Conservation (phyloP, 1,284 basidiomycete genomes). For the Moesziomyces globuligerus region DNA sequence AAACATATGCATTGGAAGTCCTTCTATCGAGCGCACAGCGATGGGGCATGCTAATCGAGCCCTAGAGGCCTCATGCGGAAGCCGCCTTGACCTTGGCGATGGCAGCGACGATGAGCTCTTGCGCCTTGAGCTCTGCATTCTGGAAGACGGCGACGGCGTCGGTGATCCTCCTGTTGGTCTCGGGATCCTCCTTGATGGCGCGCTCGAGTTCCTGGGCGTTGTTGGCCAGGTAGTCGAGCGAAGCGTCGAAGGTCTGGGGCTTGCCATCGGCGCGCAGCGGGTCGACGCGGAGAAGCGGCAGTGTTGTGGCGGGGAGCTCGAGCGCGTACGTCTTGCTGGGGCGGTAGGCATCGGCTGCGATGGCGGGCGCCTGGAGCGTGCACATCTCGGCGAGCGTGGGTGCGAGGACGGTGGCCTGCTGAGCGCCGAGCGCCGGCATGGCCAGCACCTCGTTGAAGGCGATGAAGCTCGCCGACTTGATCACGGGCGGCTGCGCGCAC, state of each 20-base stretch:
- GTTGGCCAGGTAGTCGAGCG: conserved; percentile 25
- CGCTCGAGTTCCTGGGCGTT: conserved; percentile 9
- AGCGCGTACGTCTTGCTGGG: conserved; percentile 26
- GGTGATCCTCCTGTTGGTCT: conserved; percentile 32
- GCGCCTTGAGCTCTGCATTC: conserved; percentile 28
- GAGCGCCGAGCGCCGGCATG: conserved; percentile 30
- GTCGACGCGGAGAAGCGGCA: conserved; percentile 23
- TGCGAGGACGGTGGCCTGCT: conserved; percentile 34
- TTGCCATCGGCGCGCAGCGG: conserved; percentile 25
- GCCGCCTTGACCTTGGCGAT: conserved; percentile 23
- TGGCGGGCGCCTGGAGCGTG: not conserved
- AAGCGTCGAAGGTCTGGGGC: conserved; percentile 14
- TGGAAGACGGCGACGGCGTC: conserved; percentile 34
- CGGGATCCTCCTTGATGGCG: conserved; percentile 18
- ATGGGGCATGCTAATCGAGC: too few species aligned
- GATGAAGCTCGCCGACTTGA: conserved; percentile 34
- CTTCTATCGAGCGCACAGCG: too few species aligned
- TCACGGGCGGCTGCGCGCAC: conserved; percentile 10
- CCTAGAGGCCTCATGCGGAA: too few species aligned
- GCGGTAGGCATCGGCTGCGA: conserved; percentile 15
- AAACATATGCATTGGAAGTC: too few species aligned
- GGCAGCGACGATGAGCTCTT: conserved; percentile 25
- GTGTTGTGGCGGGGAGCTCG: conserved; percentile 18
- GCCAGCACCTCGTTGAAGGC: conserved; percentile 38
- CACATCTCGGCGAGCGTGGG: conserved; percentile 32